These are phyloP conservation scores for Coniochaeta ligniaria DNA, from an alignment of 2,329 filamentous ascomycete genomes.

Conservation along the genomic window DNA sequence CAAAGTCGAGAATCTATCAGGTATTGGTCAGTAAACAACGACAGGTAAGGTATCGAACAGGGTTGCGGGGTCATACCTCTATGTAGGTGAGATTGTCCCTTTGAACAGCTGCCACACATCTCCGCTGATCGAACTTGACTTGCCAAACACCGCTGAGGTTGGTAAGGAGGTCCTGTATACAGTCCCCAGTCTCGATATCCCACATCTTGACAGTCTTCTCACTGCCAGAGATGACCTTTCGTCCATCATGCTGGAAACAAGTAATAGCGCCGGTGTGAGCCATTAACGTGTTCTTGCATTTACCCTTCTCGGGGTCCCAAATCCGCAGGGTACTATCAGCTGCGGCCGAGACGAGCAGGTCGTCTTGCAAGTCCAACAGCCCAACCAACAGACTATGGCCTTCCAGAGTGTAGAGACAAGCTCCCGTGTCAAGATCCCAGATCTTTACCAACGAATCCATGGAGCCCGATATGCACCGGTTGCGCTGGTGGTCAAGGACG, in stretches of 20 bases:
- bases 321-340: constrained; percentile 93
- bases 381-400: constrained; percentile 91
- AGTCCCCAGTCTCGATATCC: constrained; percentile 89
- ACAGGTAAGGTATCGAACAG: constrained; percentile 21
- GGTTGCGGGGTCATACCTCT: constrained; percentile 56
- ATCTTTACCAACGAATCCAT: constrained; percentile 99
- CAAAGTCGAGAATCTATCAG: constrained; percentile 90
- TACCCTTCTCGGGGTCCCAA: constrained; percentile 91
- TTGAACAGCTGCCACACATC: constrained; percentile 95
- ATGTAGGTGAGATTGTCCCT: constrained; percentile 89
- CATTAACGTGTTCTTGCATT: constrained; percentile 82
- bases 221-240: constrained; percentile 93
- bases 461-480: constrained; percentile 92
- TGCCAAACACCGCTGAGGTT: constrained; percentile 98
- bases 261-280: constrained; percentile 97
- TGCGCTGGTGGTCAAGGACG: constrained; percentile 83
- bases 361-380: constrained; percentile 79
- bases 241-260: constrained; percentile 95
- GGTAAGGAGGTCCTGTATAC: constrained; percentile 84
- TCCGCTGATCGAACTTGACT: constrained; percentile 91
- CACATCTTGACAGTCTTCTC: constrained; percentile 98
- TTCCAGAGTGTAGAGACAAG: constrained; percentile 81
- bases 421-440: constrained; percentile 85
- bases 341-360: constrained; percentile 87
- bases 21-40: constrained; percentile 1